A percentile compares a stretch with the other conserved stretches of the same genome.
Evolutionary conservation across 768 basidiomycete genomes (phyloP).

Genomic region (Rhodotorula toruloides): DNA sequence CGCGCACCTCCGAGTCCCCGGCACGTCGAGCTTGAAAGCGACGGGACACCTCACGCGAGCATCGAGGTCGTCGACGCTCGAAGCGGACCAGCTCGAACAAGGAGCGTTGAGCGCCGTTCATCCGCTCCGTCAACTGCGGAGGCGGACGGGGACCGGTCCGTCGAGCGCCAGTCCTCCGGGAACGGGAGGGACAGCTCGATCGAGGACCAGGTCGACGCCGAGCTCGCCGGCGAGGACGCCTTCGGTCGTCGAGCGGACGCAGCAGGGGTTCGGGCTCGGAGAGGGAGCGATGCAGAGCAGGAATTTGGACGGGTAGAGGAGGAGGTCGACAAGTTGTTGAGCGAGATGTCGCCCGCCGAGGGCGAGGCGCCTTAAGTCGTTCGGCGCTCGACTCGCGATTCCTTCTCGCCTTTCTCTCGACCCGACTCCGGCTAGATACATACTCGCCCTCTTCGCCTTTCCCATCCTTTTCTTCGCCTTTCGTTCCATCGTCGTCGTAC

Average conservation of each 20-base stretch:
- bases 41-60: conserved; percentile 7
- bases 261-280: not conserved
- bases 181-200: not conserved
- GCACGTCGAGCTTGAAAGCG: conserved; percentile 5
- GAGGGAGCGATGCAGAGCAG: not conserved
- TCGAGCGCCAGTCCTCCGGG: conserved; percentile 12
- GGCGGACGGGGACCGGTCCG: conserved; percentile 27
- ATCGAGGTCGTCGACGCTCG: conserved; percentile 2
- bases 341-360: conserved; percentile 27
- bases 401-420: no score
- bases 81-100: conserved; percentile 10
- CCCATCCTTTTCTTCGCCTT: not conserved
- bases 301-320: no score
- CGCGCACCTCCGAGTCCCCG: not conserved
- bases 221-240: not conserved
- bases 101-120: conserved; percentile 11
- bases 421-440: no score
- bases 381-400: not conserved
- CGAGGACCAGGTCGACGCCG: not conserved
- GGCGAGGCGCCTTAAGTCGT: not conserved
- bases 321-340: conserved; percentile 35
- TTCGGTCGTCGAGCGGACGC: no score
- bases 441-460: not conserved
- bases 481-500: not conserved
- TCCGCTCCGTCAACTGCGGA: conserved; percentile 23